phyloP scores from a whole-genome alignment of 1,139 yeast species.

The Yamadazyma atlantica region DNA sequence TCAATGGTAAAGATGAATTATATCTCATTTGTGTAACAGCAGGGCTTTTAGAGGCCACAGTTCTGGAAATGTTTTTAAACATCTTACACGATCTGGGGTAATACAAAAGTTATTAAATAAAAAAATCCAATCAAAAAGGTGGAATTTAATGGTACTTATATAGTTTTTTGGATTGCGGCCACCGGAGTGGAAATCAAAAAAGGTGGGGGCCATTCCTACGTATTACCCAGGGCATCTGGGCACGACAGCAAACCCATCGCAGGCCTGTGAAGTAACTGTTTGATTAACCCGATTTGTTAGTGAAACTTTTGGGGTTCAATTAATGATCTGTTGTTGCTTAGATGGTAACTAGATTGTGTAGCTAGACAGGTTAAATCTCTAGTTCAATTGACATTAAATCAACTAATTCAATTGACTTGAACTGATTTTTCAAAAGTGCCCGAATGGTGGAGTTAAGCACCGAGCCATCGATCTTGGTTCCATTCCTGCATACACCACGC shows the following conservation, averaged over 20 bases:
- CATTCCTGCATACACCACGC: neutral
- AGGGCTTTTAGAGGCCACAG: slow-evolving; percentile 2
- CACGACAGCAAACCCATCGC: neutral
- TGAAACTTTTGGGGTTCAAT: too few species aligned
- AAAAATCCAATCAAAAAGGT: neutral
- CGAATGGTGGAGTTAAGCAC: neutral
- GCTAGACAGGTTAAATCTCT: too few species aligned
- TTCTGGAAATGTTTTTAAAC: slow-evolving; percentile 1
- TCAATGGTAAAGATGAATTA: slow-evolving; percentile 35
- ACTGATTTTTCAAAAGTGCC: too few species aligned
- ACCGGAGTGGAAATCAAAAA: neutral
- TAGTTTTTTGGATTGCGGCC: slow-evolving; percentile 1
- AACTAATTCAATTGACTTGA: too few species aligned
- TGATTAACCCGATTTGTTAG: too few species aligned
- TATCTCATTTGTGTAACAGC: slow-evolving; percentile 10
- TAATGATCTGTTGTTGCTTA: too few species aligned
- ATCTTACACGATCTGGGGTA: neutral
- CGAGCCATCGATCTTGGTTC: neutral
- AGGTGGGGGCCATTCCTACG: slow-evolving; percentile 1
- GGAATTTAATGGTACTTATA: neutral
- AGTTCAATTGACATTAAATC: too few species aligned
- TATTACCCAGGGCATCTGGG: neutral
- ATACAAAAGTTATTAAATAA: neutral
- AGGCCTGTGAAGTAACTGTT: too few species aligned
- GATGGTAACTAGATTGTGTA: too few species aligned